Evolutionary conservation across 352 stramenopile species (phyloP).

Genomic region (Globisporangium nunn): DNA sequence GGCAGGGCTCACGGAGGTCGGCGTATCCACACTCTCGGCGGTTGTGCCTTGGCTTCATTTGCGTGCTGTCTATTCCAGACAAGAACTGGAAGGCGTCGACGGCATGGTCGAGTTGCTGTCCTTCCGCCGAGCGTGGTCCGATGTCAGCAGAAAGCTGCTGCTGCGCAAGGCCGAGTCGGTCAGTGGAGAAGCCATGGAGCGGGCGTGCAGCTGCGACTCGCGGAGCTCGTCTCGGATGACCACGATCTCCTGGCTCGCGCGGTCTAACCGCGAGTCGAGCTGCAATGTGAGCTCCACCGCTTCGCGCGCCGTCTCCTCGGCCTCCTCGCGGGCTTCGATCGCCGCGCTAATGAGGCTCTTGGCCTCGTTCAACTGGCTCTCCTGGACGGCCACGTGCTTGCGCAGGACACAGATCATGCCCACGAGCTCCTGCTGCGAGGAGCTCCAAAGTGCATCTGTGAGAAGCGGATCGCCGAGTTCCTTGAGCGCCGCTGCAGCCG

Average conservation of each 20-base stretch:
- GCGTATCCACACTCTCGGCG: too few relatives aligned
- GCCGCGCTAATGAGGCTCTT: conserved; percentile 67
- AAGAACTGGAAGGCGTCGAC: conserved; percentile 11
- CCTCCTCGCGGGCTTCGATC: conserved; percentile 70
- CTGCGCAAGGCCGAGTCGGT: neutral
- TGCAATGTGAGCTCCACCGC: conserved; percentile 61
- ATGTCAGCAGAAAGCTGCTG: neutral
- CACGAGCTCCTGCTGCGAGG: conserved; percentile 49
- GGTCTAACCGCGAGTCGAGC: conserved; percentile 69
- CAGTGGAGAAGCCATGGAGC: conserved; percentile 6
- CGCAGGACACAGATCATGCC: conserved; percentile 65
- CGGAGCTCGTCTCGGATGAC: conserved; percentile 19
- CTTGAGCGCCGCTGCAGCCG: conserved; percentile 23
- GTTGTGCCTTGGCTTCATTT: too few relatives aligned
- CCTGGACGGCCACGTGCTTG: conserved; percentile 64
- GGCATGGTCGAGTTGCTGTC: conserved; percentile 4
- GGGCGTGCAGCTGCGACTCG: conserved; percentile 11
- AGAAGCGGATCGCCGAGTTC: conserved; percentile 47
- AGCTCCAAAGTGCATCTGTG: conserved; percentile 38
- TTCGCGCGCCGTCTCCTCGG: conserved; percentile 64
- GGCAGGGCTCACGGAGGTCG: too few relatives aligned
- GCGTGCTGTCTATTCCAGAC: neutral
- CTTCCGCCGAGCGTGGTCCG: neutral
- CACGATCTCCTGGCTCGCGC: conserved; percentile 40
- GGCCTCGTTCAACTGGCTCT: conserved; percentile 65